Evolutionary conservation across 208 protist species (phyloP), one percentile per base, ranked within the genome.

Genomic region (Herpetomonas samuelpessoai): DNA sequence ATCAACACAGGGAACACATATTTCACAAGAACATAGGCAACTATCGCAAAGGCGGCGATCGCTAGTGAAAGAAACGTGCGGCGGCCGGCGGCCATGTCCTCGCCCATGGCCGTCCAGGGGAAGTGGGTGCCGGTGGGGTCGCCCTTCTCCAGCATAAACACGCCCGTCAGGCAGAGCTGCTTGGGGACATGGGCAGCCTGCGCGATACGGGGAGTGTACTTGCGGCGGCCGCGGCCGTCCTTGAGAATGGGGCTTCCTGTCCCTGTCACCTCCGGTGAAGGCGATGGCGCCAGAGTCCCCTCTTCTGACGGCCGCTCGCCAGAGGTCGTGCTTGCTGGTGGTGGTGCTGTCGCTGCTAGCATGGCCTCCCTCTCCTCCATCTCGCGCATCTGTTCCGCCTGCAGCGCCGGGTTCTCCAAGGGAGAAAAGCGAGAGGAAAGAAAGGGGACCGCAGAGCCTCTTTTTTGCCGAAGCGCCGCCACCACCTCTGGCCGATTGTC

Each of bases 61-160:
- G 41, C 30, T 24, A 80, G 52, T 27, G 66, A 62, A 6, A 80
- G 22, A 14, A 74, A 59, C 2, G 45, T 3, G n/a, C 24, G 63
- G 45, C n/a, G 63, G 22, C 18, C 29, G 28, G 31, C 60, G 50
- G 25, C 50, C 52, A 31, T 67, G 26, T 1, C 38, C 26, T 21
- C 21, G 21, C 53, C 63, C 51, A 45, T 16, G 29, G 1, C 62
- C 41, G 24, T 52, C 76, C 76, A 82, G 3, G 76, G 76, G 25
- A 82, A 82, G 29, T 74, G 14, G 1, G 68, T 59, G 2, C 62
- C 76, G 1, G 0, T 18, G 0, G 63, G 62, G 51, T 82, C 76
- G 41, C 31, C 58, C 29, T 51, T 22, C 59, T 82, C 76, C 22
- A 82, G 35, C 76, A 82, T 82, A 48, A 76, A 82, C 41, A 65